Percentiles rank a stretch among this genome's conserved stretches.
Evolutionary conservation across 2,329 filamentous ascomycete species (phyloP).

Genomic region (Aspergillus luchuensis): DNA sequence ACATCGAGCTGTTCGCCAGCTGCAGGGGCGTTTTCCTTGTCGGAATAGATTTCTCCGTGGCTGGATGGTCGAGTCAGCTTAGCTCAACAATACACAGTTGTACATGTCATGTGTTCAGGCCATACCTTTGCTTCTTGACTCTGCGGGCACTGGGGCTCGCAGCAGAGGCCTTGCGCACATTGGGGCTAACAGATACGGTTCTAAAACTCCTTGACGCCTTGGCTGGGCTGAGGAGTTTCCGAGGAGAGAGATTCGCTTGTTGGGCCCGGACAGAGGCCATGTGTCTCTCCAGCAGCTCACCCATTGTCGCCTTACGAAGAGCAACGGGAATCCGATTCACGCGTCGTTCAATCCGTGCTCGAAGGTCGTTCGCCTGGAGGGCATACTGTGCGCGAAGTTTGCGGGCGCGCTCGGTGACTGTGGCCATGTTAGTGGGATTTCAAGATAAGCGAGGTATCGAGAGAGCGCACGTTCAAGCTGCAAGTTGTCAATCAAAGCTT

Average conservation of each 20-base stretch:
- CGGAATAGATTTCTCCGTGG: slow-evolving; percentile 62
- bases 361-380: slow-evolving; percentile 80
- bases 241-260: slow-evolving; percentile 32
- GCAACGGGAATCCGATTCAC: slow-evolving; percentile 86
- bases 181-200: slow-evolving; percentile 33
- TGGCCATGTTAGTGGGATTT: slow-evolving; percentile 12
- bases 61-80: slow-evolving; percentile 46
- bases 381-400: slow-evolving; percentile 87
- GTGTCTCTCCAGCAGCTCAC: slow-evolving; percentile 69
- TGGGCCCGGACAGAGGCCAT: slow-evolving; percentile 27
- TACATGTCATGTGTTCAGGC: background rate
- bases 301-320: slow-evolving; percentile 78
- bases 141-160: slow-evolving; percentile 33
- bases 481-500: slow-evolving; percentile 83
- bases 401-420: slow-evolving; percentile 84
- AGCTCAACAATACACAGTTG: background rate
- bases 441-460: slow-evolving; percentile 5
- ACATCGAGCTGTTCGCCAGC: slow-evolving; percentile 46
- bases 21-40: slow-evolving; percentile 72
- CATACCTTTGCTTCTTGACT: slow-evolving; percentile 37
- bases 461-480: slow-evolving; percentile 75
- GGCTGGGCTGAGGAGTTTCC: slow-evolving; percentile 33
- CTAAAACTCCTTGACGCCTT: slow-evolving; percentile 34
- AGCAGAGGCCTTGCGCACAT: slow-evolving; percentile 31
- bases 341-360: slow-evolving; percentile 85